Evolutionary conservation across 1,284 basidiomycete genomes (phyloP).

Genomic region (Trichosporon sp.): DNA sequence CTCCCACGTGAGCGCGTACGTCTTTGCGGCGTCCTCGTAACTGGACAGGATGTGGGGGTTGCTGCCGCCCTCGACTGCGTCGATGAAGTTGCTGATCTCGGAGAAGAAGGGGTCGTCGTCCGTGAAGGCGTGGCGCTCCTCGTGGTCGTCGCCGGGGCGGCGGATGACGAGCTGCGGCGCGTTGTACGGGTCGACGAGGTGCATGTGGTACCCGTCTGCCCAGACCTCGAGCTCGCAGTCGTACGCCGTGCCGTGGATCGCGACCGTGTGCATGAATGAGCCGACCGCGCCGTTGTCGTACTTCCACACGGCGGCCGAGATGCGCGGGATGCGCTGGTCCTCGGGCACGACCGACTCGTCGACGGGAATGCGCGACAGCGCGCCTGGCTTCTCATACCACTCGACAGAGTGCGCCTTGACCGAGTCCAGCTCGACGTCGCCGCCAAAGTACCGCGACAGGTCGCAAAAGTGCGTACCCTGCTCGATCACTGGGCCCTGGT

Average conservation of each 20-base stretch:
- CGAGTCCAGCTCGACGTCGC: slow-evolving; percentile 79
- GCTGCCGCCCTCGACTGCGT: slow-evolving; percentile 61
- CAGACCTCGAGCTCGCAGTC: slow-evolving; percentile 88
- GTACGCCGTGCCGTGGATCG: slow-evolving; percentile 84
- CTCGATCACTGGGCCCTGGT: slow-evolving; percentile 82
- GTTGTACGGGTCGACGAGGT: slow-evolving; percentile 75
- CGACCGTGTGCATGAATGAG: slow-evolving; percentile 78
- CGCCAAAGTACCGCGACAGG: slow-evolving; percentile 89
- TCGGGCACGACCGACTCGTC: slow-evolving; percentile 49
- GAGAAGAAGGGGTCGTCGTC: slow-evolving; percentile 92
- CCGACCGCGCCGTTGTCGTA: slow-evolving; percentile 92
- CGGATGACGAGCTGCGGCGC: slow-evolving; percentile 76
- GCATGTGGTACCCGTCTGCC: slow-evolving; percentile 63
- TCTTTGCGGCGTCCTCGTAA: slow-evolving; percentile 70
- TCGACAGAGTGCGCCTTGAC: slow-evolving; percentile 72
- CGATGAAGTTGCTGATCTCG: slow-evolving; percentile 78
- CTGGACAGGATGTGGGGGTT: slow-evolving; percentile 45
- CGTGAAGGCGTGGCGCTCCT: slow-evolving; percentile 65
- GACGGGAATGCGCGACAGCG: slow-evolving; percentile 67
- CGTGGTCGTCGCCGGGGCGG: slow-evolving; percentile 75
- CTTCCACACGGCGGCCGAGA: slow-evolving; percentile 57
- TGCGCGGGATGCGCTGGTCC: slow-evolving; percentile 47
- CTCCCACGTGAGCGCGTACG: slow-evolving; percentile 60
- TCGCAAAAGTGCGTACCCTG: slow-evolving; percentile 80
- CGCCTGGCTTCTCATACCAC: slow-evolving; percentile 83